phyloP scores from a whole-genome alignment of 495 filamentous ascomycete genomes.

The Bombardia bombarda region DNA sequence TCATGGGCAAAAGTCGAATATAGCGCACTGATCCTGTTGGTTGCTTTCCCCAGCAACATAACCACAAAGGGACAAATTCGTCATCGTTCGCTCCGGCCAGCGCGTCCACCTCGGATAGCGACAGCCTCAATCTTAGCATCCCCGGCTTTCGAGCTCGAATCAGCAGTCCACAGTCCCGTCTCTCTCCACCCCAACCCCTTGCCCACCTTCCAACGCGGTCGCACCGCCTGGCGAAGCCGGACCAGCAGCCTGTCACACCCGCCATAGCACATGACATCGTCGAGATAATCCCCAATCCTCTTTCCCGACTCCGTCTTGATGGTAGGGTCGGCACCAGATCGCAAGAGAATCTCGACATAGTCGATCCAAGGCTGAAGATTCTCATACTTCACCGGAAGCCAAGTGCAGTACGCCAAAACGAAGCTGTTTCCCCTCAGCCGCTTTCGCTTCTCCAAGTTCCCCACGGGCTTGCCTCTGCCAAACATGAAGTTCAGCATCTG shows the following conservation, averaged over 20 bases:
- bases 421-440: not conserved
- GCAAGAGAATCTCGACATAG: not conserved
- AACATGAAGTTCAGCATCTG: not conserved
- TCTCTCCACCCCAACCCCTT: not conserved
- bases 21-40: too few relatives aligned
- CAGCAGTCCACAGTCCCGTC: too few relatives aligned
- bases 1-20: too few relatives aligned
- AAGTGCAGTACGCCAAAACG: too few relatives aligned
- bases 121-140: too few relatives aligned
- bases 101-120: too few relatives aligned
- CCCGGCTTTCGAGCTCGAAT: too few relatives aligned
- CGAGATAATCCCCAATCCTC: not conserved
- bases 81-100: too few relatives aligned
- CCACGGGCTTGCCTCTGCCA: not conserved
- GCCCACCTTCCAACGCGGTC: not conserved
- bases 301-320: not conserved
- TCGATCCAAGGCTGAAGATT: not conserved
- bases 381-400: not conserved
- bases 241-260: not conserved
- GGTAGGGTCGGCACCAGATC: not conserved
- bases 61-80: too few relatives aligned
- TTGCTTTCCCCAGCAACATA: too few relatives aligned
- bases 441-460: not conserved
- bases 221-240: not conserved
- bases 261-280: not conserved